A percentile compares a stretch with the other conserved stretches of the same genome.
Conservation (phyloP, 495 filamentous ascomycete species). For the Pyronema domesticum region DNA sequence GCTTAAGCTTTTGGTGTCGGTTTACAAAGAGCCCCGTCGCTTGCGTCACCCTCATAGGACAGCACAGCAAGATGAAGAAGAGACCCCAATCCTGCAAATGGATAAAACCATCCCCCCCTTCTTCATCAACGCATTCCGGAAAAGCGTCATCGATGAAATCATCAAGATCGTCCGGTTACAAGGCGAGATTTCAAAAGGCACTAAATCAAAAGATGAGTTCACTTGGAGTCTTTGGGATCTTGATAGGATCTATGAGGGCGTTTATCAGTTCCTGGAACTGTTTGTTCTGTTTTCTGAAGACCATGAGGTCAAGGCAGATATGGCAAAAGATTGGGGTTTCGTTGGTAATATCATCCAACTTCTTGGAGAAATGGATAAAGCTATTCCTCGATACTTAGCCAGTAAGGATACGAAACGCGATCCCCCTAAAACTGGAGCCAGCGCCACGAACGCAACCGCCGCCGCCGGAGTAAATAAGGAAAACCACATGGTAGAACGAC, state of each 20-base stretch:
- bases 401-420: conserved; percentile 8
- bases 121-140: conserved; percentile 51
- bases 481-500: conserved; percentile 21
- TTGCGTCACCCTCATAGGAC: not conserved
- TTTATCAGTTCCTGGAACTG: conserved; percentile 65
- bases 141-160: conserved; percentile 55
- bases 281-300: conserved; percentile 60
- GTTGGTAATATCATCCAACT: conserved; percentile 20
- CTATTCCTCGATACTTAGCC: conserved; percentile 23
- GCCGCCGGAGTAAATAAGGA: not conserved
- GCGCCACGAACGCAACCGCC: not conserved
- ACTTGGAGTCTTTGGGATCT: conserved; percentile 69
- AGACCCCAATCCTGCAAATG: not conserved
- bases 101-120: conserved; percentile 22
- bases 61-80: not conserved
- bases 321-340: conserved; percentile 17
- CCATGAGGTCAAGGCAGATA: conserved; percentile 24
- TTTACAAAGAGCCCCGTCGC: conserved; percentile 30
- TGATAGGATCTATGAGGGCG: conserved; percentile 47
- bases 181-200: conserved; percentile 47
- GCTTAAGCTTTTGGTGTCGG: conserved; percentile 56
- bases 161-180: conserved; percentile 59
- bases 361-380: conserved; percentile 17
- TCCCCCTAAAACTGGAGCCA: not conserved
- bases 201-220: conserved; percentile 52